These are phyloP conservation scores for Candida frijolesensis DNA, from an alignment of 1,139 yeast species.

Conservation along the genomic window DNA sequence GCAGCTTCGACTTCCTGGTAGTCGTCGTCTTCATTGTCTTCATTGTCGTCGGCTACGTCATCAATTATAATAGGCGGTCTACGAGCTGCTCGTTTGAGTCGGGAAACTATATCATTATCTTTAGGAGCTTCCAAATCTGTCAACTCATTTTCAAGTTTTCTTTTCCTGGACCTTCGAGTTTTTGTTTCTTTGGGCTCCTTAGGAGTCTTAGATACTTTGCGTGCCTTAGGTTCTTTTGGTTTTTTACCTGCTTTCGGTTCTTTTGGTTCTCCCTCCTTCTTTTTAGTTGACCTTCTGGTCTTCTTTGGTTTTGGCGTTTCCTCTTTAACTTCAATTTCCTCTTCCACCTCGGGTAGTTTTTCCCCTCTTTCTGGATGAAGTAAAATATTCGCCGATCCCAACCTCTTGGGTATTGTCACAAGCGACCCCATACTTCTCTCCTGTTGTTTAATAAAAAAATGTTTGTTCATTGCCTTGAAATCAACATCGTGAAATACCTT, in stretches of 20 bases:
- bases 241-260: neutral
- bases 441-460: conserved; percentile 7
- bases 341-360: neutral
- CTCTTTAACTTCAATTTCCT: conserved; percentile 14
- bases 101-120: neutral
- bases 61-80: conserved; percentile 1
- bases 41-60: neutral
- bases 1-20: neutral
- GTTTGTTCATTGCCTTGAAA: conserved; percentile 23
- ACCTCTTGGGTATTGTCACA: neutral
- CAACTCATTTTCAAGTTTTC: neutral
- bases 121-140: conserved; percentile 1
- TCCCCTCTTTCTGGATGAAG: conserved; percentile 1
- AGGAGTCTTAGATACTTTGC: neutral
- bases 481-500: conserved; percentile 2
- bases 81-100: conserved; percentile 2
- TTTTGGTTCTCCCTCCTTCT: neutral
- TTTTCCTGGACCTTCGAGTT: neutral
- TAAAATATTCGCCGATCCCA: neutral
- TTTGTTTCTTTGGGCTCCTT: conserved; percentile 5
- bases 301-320: conserved; percentile 2
- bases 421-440: conserved; percentile 15
- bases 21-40: neutral
- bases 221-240: conserved; percentile 7
- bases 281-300: neutral